phyloP scores from a whole-genome alignment of 805 yeast genomes.

The Candida maris region DNA sequence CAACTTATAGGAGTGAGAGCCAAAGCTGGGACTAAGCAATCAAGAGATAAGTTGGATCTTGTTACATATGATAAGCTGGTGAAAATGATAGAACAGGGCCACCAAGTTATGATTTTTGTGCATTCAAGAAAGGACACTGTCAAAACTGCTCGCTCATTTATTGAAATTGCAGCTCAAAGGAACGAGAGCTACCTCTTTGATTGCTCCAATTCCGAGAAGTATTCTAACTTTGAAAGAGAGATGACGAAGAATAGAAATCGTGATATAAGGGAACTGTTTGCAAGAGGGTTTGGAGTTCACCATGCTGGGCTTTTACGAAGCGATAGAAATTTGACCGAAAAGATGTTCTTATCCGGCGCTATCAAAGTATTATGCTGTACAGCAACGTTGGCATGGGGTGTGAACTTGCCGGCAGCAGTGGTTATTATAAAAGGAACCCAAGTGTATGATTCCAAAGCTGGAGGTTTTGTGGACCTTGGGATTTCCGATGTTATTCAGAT shows the following conservation, averaged over 20 bases:
- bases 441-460: conserved; percentile 88
- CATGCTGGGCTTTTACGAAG: conserved; percentile 96
- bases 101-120: conserved; percentile 95
- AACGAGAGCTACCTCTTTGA: conserved; percentile 59
- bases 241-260: conserved; percentile 67
- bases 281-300: conserved; percentile 84
- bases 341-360: conserved; percentile 79
- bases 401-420: conserved; percentile 95
- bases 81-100: conserved; percentile 62
- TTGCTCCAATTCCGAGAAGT: conserved; percentile 41
- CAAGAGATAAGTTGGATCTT: conserved; percentile 69
- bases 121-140: conserved; percentile 93
- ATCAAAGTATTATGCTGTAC: conserved; percentile 91
- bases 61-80: conserved; percentile 73
- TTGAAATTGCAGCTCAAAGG: conserved; percentile 59
- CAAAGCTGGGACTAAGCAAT: conserved; percentile 71
- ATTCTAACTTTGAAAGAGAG: conserved; percentile 54
- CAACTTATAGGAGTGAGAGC: conserved; percentile 84
- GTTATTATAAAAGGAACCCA: conserved; percentile 97
- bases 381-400: conserved; percentile 99
- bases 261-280: conserved; percentile 78
- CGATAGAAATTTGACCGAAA: conserved; percentile 87
- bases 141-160: conserved; percentile 72
- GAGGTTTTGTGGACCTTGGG: conserved; percentile 92
- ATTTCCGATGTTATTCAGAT: conserved; percentile 96